phyloP scores from a whole-genome alignment of 805 yeast species.

The Ogataea trehalophila region DNA sequence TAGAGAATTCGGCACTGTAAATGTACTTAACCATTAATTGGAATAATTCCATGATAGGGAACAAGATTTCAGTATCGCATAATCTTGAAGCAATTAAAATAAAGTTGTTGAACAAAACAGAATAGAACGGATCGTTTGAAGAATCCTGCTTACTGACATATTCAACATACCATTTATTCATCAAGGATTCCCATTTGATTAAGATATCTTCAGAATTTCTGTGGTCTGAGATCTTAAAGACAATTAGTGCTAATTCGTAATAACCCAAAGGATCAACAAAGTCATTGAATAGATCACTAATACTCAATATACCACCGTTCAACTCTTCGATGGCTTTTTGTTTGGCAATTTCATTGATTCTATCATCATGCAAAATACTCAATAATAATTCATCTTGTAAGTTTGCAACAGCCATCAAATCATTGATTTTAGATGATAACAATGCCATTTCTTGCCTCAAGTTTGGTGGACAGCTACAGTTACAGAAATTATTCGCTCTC shows the following conservation, averaged over 20 bases:
- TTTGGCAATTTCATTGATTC: slow-evolving; percentile 46
- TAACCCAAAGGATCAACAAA: slow-evolving; percentile 87
- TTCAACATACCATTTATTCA: slow-evolving; percentile 44
- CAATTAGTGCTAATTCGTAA: slow-evolving; percentile 70
- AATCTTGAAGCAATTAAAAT: slow-evolving; percentile 53
- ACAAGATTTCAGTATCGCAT: slow-evolving; percentile 66
- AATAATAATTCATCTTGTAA: slow-evolving; percentile 66
- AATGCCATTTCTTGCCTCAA: slow-evolving; percentile 73
- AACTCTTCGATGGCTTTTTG: slow-evolving; percentile 48
- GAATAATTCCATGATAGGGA: slow-evolving; percentile 70
- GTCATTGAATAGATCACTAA: slow-evolving; percentile 78
- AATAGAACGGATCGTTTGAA: slow-evolving; percentile 34
- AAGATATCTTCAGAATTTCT: slow-evolving; percentile 79
- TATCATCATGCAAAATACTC: slow-evolving; percentile 46
- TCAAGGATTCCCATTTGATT: slow-evolving; percentile 72
- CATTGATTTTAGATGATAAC: slow-evolving; percentile 65
- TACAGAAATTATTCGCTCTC: slow-evolving; percentile 89
- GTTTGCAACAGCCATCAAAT: slow-evolving; percentile 79
- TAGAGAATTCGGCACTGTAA: slow-evolving; percentile 21
- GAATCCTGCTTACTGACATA: slow-evolving; percentile 20
- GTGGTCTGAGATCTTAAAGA: slow-evolving; percentile 81
- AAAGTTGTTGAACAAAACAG: slow-evolving; percentile 35
- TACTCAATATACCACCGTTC: slow-evolving; percentile 59
- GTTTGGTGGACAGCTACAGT: slow-evolving; percentile 73
- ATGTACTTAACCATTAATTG: slow-evolving; percentile 59